Base-by-base conservation (phyloP, 2,329 filamentous ascomycete genomes). In the Raffaelea albimanens region DNA sequence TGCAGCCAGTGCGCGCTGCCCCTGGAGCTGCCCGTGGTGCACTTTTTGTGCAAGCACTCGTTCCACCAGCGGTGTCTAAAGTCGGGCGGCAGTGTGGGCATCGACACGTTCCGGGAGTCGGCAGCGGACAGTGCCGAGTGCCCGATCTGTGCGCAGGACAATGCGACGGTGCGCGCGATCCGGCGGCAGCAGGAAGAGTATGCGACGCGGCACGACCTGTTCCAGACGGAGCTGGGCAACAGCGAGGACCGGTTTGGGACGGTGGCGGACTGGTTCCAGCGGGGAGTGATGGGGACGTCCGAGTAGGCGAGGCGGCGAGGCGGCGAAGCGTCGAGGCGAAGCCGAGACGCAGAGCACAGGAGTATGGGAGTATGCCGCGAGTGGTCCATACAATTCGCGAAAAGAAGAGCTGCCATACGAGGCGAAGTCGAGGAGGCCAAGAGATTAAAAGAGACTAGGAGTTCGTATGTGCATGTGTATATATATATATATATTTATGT, bases 1-100 rank as follows among this genome's bases (percentile, higher is more conserved):
- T 98, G 93, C 63, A 83, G 85, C 23, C 82, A 85, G 45, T 98
- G 93, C 62, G 81, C 80, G 16, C 77, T 81, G 34, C 75, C 79
- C 22, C 73, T 97, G 18, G 90, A 96, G 55, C 71, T 97, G 13
- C 93, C 93, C 0, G 87, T 83, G 0, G 90, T 98, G 43, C 93
- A 98, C 62, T 98, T 98, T 63, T 67, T 98, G 53, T 98, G 93
- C 70, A 95, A 95, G 63, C 93, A 98, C 63, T 90, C 84, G 51
- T 98, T 96, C 72, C 93, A 98, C 62, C 87, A 95, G 67, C 76
- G 87, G 41, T 98, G 91, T 64, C 69, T 98, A 60, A 68, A 73
- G 45, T 63, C 63, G 13, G 69, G 67, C 2, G 66, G 63, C 25
- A 13, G 25, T 29, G 25, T 29, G 7, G 51, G 71, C 11, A 81